Base-by-base conservation (phyloP, 108 stramenopile genomes). In the Discostella stelligeroides region DNA sequence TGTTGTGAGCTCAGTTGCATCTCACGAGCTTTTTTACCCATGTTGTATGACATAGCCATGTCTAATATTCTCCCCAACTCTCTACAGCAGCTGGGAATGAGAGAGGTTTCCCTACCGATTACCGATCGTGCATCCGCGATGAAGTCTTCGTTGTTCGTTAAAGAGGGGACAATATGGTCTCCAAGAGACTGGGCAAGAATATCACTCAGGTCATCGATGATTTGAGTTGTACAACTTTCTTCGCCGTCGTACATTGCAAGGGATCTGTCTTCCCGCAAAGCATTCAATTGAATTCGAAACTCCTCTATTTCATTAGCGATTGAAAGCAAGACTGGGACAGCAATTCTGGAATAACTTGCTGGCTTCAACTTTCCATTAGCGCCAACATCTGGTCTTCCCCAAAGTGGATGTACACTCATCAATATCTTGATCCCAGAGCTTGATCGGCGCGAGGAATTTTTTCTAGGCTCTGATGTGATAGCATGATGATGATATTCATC, bases 31-130 rank as follows among this genome's bases (percentile, higher is more conserved):
- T 71, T 85, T 24, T 61, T 51, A 14, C 88, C 92, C 18, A 27
- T 30, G 49, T 72, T 87, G 15, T 65, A 46, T 7, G 70, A 57
- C 20, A 76, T n/a, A 38, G 91, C 60, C 14, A 51, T 48, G 57
- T 94, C 93, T 40, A 87, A 72, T 14, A 90, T 68, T 9, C 38
- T 41, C 24, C 83, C 90, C 9, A 94, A 75, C 10, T 76, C 72
- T 40, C 45, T 66, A 21, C 74, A 81, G 18, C 77, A 65, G 41
- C 78, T 70, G 45, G 66, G 40, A 11, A 91, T 43, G 6, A 91
- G 34, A 12, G 34, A 25, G 10, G 88, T 87, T 25, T 84, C 61
- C 25, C 74, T 58, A 24, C 89, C 92, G 6, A 94, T 34, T 63
- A 75, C 53, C 18, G 76, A 60, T 17, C 86, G 78, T 21, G 53